phyloP scores from a whole-genome alignment of 331 rosid genomes.

The Acacia concinna region DNA sequence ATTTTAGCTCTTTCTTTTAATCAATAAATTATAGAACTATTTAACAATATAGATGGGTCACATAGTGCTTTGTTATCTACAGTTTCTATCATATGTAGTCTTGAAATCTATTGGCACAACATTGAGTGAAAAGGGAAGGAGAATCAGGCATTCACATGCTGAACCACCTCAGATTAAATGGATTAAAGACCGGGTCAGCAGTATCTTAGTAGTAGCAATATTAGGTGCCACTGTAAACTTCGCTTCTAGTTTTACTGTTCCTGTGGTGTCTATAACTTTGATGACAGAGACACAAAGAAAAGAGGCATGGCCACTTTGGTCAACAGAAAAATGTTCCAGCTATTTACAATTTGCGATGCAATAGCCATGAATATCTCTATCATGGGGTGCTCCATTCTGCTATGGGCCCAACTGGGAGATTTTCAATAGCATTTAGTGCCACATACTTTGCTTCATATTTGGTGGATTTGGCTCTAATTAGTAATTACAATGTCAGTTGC shows the following conservation, averaged over 20 bases:
- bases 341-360: neutral
- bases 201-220: neutral
- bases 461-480: neutral
- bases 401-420: neutral
- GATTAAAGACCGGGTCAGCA: neutral
- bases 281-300: neutral
- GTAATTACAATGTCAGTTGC: neutral
- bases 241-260: slow-evolving; percentile 1
- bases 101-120: neutral
- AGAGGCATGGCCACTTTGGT: neutral
- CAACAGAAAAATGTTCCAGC: neutral
- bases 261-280: neutral
- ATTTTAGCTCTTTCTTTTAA: neutral
- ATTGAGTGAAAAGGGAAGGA: neutral
- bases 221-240: slow-evolving; percentile 4
- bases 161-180: neutral
- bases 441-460: neutral
- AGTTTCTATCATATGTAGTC: neutral
- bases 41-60: neutral
- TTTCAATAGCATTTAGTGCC: neutral
- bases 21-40: neutral
- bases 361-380: neutral
- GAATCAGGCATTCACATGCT: neutral
- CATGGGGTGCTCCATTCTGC: neutral
- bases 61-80: neutral